A percentile compares a stretch with the other conserved stretches of the same genome.
Conservation (phyloP, 257 asterid species). For the Nicotiana sylvestris region DNA sequence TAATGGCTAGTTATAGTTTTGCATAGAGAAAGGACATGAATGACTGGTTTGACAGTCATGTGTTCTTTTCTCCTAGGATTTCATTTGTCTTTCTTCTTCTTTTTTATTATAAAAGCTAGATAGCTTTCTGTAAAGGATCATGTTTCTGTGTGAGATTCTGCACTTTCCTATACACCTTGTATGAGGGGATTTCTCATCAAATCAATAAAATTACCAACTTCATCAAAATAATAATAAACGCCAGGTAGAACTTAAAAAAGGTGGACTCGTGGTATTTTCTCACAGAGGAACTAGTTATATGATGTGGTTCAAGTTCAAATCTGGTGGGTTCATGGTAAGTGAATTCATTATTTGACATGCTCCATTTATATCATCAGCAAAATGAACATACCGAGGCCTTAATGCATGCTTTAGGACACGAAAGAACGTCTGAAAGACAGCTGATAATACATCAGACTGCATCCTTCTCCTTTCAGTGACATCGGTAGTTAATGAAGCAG, state of each 20-base stretch:
- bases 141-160: not conserved
- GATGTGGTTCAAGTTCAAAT: conserved; percentile 3
- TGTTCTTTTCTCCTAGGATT: not conserved
- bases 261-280: not conserved
- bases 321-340: not conserved
- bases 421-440: conserved; percentile 72
- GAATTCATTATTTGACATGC: not conserved
- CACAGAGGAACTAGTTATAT: not conserved
- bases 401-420: conserved; percentile 69
- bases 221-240: not conserved
- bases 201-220: not conserved
- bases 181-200: not conserved
- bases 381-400: conserved; percentile 45
- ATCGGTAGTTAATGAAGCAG: conserved; percentile 83
- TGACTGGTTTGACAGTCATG: not conserved
- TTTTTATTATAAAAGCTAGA: not conserved
- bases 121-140: not conserved
- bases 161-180: not conserved
- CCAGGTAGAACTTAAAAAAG: not conserved
- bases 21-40: not conserved
- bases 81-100: not conserved
- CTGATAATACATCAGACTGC: conserved; percentile 78
- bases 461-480: conserved; percentile 66
- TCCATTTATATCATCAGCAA: not conserved
- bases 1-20: conserved; percentile 3